Conservation (phyloP, 208 protist genomes). For the Leishmania aethiopica region DNA sequence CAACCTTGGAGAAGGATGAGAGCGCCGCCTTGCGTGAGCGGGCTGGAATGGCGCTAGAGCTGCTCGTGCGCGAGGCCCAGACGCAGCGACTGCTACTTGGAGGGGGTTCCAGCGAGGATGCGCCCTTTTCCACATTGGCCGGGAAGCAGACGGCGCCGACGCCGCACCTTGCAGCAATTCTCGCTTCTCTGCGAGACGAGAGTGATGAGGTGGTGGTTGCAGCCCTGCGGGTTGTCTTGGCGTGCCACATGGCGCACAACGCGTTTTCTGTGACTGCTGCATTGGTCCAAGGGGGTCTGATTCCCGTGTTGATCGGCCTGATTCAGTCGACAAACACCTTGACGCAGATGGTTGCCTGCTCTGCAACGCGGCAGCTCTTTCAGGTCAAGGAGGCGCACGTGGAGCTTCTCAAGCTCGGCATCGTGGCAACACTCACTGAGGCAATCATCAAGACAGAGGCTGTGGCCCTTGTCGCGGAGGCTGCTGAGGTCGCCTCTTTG, state of each 20-base stretch:
- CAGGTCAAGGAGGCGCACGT: constrained; percentile 81
- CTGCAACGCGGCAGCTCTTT: constrained; percentile 53
- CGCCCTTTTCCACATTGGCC: constrained; percentile 21
- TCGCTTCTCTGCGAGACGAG: constrained; percentile 49
- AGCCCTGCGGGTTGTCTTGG: constrained; percentile 59
- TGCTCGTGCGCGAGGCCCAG: constrained; percentile 56
- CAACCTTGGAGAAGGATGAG: constrained; percentile 60
- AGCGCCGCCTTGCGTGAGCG: constrained; percentile 62
- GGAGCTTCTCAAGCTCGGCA: constrained; percentile 43
- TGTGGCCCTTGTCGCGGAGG: constrained; percentile 55
- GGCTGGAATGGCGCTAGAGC: constrained; percentile 59
- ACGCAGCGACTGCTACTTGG: constrained; percentile 53
- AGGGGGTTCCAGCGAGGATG: background rate
- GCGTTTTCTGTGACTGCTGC: constrained; percentile 50
- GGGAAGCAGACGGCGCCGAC: constrained; percentile 7
- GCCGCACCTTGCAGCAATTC: constrained; percentile 29
- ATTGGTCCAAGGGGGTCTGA: constrained; percentile 48
- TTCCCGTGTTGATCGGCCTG: constrained; percentile 44
- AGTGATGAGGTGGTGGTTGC: constrained; percentile 60
- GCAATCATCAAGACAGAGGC: constrained; percentile 45
- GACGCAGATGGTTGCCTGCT: constrained; percentile 62
- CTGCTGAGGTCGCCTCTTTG: constrained; percentile 61
- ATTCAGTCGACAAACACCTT: constrained; percentile 37
- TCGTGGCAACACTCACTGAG: constrained; percentile 46
- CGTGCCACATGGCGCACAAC: constrained; percentile 68